These are phyloP conservation scores for Thelonectria rubi DNA, from an alignment of 2,329 filamentous ascomycete species.

Conservation along the genomic window DNA sequence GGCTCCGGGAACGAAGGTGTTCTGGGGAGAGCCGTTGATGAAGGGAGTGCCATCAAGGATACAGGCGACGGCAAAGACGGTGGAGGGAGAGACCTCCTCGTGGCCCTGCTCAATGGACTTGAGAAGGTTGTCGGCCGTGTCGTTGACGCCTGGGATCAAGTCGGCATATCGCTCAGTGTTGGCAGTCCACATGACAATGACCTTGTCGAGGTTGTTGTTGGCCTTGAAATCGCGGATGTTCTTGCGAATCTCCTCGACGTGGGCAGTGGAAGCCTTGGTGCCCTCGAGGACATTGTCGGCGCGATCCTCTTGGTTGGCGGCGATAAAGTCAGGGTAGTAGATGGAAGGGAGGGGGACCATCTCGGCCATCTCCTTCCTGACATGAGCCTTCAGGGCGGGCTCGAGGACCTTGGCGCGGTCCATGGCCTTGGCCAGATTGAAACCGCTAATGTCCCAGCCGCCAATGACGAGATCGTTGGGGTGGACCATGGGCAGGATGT, in stretches of 20 bases:
- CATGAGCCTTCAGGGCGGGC: conserved; percentile 87
- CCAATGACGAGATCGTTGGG: conserved; percentile 95
- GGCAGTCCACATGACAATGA: conserved; percentile 97
- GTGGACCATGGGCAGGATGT: conserved; percentile 95
- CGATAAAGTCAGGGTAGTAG: conserved; percentile 99
- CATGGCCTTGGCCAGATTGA: conserved; percentile 93
- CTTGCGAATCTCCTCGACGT: conserved; percentile 91
- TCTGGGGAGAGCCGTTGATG: conserved; percentile 99
- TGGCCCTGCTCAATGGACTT: conserved; percentile 87
- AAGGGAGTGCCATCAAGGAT: conserved; percentile 92
- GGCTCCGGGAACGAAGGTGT: conserved; percentile 96
- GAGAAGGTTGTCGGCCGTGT: conserved; percentile 94
- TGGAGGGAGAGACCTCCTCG: conserved; percentile 92
- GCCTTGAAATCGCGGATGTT: conserved; percentile 97
- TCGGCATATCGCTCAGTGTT: conserved; percentile 98
- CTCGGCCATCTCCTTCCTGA: conserved; percentile 90
- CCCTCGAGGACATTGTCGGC: conserved; percentile 91
- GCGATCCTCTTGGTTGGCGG: conserved; percentile 95
- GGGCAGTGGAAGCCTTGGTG: conserved; percentile 82
- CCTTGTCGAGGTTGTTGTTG: conserved; percentile 85
- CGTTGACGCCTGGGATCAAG: conserved; percentile 87
- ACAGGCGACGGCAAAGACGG: conserved; percentile 92
- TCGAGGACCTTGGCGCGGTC: conserved; percentile 95
- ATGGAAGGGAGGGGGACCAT: conserved; percentile 92
- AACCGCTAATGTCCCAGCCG: conserved; percentile 94